phyloP scores from a whole-genome alignment of 1,139 yeast genomes.

The Pichia sp. region DNA sequence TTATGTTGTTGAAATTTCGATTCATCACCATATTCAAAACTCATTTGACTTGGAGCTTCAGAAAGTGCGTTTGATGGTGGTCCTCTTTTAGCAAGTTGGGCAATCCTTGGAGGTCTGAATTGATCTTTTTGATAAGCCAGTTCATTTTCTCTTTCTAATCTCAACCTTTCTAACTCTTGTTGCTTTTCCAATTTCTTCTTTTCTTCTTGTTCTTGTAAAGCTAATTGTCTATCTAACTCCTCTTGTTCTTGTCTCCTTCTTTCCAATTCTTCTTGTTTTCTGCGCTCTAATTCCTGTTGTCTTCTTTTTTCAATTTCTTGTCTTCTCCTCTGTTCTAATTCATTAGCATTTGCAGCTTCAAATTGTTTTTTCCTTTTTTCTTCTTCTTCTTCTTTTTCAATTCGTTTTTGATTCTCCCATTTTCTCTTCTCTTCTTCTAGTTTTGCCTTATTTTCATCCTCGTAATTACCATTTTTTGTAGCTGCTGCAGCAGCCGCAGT shows the following conservation, averaged over 20 bases:
- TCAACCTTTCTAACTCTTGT: background rate
- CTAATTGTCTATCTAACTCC: background rate
- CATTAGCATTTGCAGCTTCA: background rate
- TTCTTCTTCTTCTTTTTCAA: background rate
- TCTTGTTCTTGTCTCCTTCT: constrained; percentile 6
- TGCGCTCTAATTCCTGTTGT: constrained; percentile 12
- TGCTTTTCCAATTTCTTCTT: background rate
- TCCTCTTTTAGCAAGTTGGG: constrained; percentile 6
- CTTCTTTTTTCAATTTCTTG: constrained; percentile 9
- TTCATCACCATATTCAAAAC: constrained; percentile 13
- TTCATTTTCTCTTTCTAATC: background rate
- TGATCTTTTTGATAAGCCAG: background rate
- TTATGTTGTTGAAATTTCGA: constrained; percentile 1
- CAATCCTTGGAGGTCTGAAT: background rate
- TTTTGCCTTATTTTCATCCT: constrained; percentile 4
- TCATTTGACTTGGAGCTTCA: constrained; percentile 12
- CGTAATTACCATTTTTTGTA: constrained; percentile 2
- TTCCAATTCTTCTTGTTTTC: constrained; percentile 9
- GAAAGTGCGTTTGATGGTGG: constrained; percentile 11
- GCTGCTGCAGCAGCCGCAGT: constrained; percentile 3
- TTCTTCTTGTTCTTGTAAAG: constrained; percentile 4
- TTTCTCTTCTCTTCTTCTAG: constrained; percentile 6
- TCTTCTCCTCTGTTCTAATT: constrained; percentile 5
- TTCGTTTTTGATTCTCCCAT: constrained; percentile 5
- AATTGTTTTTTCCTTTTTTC: background rate